Evolutionary conservation across 192 early-diverging fungal genomes (phyloP), one percentile per base, ranked within the genome.

Genomic region (Coemansia sp.): DNA sequence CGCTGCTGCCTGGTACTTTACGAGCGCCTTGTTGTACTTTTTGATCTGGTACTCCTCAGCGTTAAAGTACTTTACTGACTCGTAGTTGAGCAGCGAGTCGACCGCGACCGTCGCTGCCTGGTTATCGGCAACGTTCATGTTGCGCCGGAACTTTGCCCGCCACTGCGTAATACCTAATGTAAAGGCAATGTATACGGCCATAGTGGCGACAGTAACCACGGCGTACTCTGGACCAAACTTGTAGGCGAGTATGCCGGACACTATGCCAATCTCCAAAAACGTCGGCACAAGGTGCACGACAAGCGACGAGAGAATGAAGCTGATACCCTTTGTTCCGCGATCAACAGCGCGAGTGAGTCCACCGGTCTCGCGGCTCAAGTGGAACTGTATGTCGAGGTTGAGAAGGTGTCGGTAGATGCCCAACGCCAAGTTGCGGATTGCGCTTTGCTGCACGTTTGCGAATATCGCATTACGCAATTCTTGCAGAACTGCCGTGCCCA

Each of bases 241-340:
- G 70, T 83, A 85, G 2, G 83, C 83, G 76, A 99, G 76, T 59
- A 99, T 96, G 3, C 80, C 80, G 57, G 95, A 98, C 8, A 99
- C 98, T 68, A 99, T 90, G 4, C 91, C 86, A 35, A 99, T 98
- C 74, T 99, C 98, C 6, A 99, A 83, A 4, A 91, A 84, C 39
- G 98, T 99, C 2, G 98, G 98, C 35, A 95, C 84, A 17, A 99
- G 84, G 74, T 99, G 95, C 76, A 99, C 94, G 9, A 99, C 94
- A 79, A 98, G 86, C 21, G 94, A 94, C 21, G 91, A 92, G 27
- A 99, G 88, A 42, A 99, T 87, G 77, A 97, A 95, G 68, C 94
- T 95, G 71, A 99, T 98, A n/a, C 96, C 92, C 88, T 91, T 91
- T 61, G 88, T 94, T 65, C 93, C 93, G 24, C 98, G 87, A 81